phyloP scores from a whole-genome alignment of 2,329 filamentous ascomycete species.

The Claviceps maximensis region DNA sequence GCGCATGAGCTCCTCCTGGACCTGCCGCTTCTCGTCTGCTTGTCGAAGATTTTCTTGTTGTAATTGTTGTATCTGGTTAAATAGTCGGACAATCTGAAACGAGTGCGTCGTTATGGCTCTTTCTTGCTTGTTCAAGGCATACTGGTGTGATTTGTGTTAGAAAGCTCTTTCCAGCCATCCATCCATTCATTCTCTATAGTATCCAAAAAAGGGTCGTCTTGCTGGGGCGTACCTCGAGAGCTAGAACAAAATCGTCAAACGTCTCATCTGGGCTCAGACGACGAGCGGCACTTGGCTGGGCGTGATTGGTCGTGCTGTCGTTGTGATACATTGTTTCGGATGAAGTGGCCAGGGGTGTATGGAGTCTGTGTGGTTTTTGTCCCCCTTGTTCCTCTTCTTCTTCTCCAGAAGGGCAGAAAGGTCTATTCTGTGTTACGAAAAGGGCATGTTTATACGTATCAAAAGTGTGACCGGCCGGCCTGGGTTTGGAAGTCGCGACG shows the following conservation, averaged over 20 bases:
- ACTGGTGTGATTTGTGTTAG: background rate
- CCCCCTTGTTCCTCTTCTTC: background rate
- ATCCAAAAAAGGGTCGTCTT: background rate
- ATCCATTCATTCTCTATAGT: background rate
- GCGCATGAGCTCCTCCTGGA: background rate
- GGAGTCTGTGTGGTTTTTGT: background rate
- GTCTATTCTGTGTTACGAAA: too few species aligned
- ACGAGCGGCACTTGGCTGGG: background rate
- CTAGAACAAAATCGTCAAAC: background rate
- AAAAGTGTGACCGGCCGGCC: too few species aligned
- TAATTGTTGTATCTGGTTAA: conserved; percentile 5
- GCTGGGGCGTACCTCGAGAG: background rate
- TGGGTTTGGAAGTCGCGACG: background rate
- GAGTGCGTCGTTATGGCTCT: conserved; percentile 4
- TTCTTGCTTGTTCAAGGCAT: background rate
- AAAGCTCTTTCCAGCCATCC: too few species aligned
- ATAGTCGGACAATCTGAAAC: conserved; percentile 8
- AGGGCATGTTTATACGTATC: too few species aligned
- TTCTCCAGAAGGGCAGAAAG: too few species aligned
- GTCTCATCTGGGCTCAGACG: background rate
- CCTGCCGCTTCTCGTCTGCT: background rate
- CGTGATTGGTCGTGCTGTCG: too few species aligned
- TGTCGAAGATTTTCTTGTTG: background rate
- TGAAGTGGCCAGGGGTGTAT: background rate
- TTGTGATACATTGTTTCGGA: background rate